Conservation (phyloP, 108 stramenopile genomes). For the Parietichytrium sp. region DNA sequence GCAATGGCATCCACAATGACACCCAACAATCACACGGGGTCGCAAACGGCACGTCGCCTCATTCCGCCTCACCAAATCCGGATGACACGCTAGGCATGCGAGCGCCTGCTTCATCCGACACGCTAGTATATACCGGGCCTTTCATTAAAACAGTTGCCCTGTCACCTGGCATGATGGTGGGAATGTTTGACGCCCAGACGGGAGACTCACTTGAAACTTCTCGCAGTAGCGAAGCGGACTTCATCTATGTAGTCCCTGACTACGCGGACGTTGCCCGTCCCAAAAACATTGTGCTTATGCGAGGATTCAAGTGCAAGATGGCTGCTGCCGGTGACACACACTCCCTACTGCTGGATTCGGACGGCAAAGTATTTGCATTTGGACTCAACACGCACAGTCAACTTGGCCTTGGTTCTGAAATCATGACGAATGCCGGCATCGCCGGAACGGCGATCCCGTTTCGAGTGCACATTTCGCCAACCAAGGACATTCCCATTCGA, state of each 20-base stretch:
- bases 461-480: too few relatives aligned
- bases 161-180: neutral
- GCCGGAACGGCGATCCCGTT: neutral
- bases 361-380: neutral
- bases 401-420: constrained; percentile 7
- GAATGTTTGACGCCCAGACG: neutral
- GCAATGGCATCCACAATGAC: too few relatives aligned
- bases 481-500: neutral
- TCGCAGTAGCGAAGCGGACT: neutral
- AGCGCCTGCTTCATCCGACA: too few relatives aligned
- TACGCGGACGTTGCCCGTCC: neutral
- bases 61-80: too few relatives aligned
- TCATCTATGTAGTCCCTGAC: neutral
- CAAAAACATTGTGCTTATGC: neutral
- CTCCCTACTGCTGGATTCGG: neutral
- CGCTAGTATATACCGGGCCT: too few relatives aligned
- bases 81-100: too few relatives aligned
- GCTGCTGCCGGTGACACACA: neutral
- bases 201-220: neutral
- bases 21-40: too few relatives aligned
- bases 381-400: neutral
- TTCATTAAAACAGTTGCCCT: too few relatives aligned
- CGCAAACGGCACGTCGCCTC: too few relatives aligned
- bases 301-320: too few relatives aligned
- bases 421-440: neutral